Conservation (phyloP, 2,329 filamentous ascomycete genomes). For the Trichoderma harzianum region DNA sequence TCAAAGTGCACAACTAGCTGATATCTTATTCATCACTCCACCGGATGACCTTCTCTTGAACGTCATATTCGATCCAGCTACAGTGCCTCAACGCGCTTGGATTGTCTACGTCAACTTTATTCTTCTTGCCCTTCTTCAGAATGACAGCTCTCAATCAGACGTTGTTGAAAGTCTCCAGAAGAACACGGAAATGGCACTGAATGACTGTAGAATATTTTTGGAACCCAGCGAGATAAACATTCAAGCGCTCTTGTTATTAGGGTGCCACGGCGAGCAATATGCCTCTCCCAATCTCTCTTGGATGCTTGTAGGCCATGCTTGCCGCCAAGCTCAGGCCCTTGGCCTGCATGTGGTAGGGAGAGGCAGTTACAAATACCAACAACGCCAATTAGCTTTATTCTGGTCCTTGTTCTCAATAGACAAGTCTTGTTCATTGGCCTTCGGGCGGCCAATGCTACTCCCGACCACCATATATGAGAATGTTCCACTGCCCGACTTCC, state of each 20-base stretch:
- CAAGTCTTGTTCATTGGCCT: constrained; percentile 15
- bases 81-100: background rate
- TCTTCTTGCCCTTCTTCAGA: background rate
- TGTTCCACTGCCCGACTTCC: background rate
- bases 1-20: background rate
- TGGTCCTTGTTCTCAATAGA: constrained; percentile 15
- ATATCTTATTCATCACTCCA: background rate
- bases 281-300: constrained; percentile 13
- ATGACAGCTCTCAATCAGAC: background rate
- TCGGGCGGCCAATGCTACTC: constrained; percentile 7
- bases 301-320: constrained; percentile 17
- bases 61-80: background rate
- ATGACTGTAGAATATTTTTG: constrained; percentile 6
- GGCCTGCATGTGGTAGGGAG: background rate
- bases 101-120: background rate
- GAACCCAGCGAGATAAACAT: constrained; percentile 14
- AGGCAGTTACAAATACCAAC: background rate
- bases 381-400: constrained; percentile 5
- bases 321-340: constrained; percentile 9
- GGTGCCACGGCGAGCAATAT: constrained; percentile 3
- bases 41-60: background rate
- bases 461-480: background rate
- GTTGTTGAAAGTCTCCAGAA: background rate
- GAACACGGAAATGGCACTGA: constrained; percentile 6
- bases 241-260: constrained; percentile 6